Percentiles rank a stretch among this genome's conserved stretches.
These are phyloP conservation scores for Yarrowia sp. DNA, from an alignment of 805 yeast species.

Conservation along the genomic window DNA sequence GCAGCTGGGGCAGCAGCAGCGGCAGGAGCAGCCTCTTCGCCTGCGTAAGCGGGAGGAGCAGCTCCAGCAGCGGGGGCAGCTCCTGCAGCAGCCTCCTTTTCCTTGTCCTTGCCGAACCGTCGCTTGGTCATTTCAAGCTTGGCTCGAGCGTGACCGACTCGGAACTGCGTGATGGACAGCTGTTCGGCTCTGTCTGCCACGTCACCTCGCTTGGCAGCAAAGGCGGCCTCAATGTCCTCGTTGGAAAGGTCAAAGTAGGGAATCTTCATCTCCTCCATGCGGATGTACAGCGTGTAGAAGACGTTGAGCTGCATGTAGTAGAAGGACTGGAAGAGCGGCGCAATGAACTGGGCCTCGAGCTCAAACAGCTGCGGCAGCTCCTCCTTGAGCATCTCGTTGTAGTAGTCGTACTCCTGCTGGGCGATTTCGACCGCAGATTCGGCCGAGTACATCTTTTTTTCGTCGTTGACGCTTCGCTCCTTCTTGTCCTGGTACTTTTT, in stretches of 20 bases:
- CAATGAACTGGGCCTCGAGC: conserved; percentile 87
- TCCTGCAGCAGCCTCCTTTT: not conserved
- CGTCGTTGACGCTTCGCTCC: conserved; percentile 83
- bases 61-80: conserved; percentile 40
- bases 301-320: conserved; percentile 98
- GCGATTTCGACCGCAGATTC: conserved; percentile 89
- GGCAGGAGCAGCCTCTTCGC: conserved; percentile 32
- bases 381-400: conserved; percentile 86
- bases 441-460: conserved; percentile 81
- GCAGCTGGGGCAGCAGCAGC: conserved; percentile 34
- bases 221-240: conserved; percentile 74
- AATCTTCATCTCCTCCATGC: conserved; percentile 94
- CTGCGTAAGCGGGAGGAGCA: conserved; percentile 37
- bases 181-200: conserved; percentile 87
- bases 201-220: conserved; percentile 77
- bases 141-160: conserved; percentile 79
- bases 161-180: conserved; percentile 86
- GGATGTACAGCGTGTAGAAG: conserved; percentile 83
- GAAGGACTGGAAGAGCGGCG: conserved; percentile 88
- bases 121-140: conserved; percentile 80
- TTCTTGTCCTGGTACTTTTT: conserved; percentile 76
- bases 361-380: conserved; percentile 86
- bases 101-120: conserved; percentile 45
- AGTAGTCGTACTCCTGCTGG: conserved; percentile 92
- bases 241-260: conserved; percentile 84